Evolutionary conservation across 2,329 filamentous ascomycete genomes (phyloP).

Genomic region (Colletotrichum kahawae): DNA sequence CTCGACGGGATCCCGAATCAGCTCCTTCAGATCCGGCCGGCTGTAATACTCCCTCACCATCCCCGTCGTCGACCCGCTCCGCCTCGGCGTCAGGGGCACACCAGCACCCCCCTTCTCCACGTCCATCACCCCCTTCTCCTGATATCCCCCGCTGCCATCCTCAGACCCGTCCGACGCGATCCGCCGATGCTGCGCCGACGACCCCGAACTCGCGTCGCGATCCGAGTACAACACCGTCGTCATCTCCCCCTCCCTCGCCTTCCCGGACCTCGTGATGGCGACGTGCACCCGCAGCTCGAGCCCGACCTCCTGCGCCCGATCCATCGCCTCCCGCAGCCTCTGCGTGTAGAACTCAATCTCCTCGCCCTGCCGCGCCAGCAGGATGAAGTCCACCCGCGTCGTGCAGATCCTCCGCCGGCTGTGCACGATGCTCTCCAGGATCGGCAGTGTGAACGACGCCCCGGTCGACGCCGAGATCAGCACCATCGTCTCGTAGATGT

Average conservation of each 20-base stretch:
- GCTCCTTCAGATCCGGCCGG: slow-evolving; percentile 55
- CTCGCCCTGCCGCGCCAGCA: slow-evolving; percentile 55
- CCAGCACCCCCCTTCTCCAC: slow-evolving; percentile 4
- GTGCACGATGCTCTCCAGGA: slow-evolving; percentile 59
- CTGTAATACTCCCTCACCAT: slow-evolving; percentile 47
- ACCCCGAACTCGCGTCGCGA: slow-evolving; percentile 2
- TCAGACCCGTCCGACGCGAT: background rate
- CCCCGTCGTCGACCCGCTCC: slow-evolving; percentile 26
- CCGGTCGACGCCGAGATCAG: slow-evolving; percentile 67
- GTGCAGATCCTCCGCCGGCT: slow-evolving; percentile 48
- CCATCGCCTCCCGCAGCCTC: slow-evolving; percentile 51
- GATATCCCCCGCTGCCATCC: background rate
- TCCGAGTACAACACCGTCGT: slow-evolving; percentile 21
- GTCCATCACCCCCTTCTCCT: slow-evolving; percentile 1
- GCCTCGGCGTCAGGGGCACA: slow-evolving; percentile 27
- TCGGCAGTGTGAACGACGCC: slow-evolving; percentile 65
- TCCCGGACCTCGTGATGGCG: slow-evolving; percentile 51
- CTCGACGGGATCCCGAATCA: slow-evolving; percentile 61
- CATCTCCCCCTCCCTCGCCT: slow-evolving; percentile 29
- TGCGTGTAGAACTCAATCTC: slow-evolving; percentile 62
- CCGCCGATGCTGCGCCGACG: background rate
- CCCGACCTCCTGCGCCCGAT: slow-evolving; percentile 45
- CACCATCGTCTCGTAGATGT: slow-evolving; percentile 63
- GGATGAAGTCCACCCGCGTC: slow-evolving; percentile 56
- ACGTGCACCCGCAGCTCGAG: slow-evolving; percentile 58